Evolutionary conservation across 306 rosid genomes (phyloP).

Genomic region (Pueraria montana): DNA sequence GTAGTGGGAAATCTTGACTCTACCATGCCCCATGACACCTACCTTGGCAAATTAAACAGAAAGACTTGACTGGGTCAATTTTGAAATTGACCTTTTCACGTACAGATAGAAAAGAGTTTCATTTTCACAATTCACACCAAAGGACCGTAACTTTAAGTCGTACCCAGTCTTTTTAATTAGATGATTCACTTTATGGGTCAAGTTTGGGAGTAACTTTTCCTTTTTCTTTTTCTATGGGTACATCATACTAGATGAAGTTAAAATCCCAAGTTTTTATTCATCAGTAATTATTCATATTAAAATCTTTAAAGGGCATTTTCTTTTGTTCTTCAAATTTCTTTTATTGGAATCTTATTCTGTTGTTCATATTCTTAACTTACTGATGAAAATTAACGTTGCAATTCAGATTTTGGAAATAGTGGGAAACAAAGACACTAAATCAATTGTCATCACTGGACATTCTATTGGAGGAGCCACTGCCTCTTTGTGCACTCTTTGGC

Average conservation of each 20-base stretch:
- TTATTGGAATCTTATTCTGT: conserved; percentile 4
- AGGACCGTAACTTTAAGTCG: not conserved
- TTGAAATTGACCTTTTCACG: not conserved
- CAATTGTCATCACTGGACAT: conserved; percentile 87
- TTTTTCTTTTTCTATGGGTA: not conserved
- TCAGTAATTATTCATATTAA: conserved; percentile 8
- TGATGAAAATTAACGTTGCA: conserved; percentile 25
- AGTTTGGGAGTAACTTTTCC: not conserved
- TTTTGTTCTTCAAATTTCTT: conserved; percentile 28
- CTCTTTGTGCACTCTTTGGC: conserved; percentile 81
- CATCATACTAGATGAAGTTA: not conserved
- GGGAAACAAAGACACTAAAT: conserved; percentile 59
- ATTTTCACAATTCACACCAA: not conserved
- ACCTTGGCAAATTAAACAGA: conserved; percentile 4
- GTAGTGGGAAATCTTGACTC: not conserved
- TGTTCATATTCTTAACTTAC: conserved; percentile 38
- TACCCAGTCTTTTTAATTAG: not conserved
- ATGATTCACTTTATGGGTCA: not conserved
- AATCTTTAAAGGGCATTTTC: not conserved
- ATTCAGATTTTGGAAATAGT: conserved; percentile 63
- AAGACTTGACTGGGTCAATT: not conserved
- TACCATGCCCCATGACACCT: not conserved
- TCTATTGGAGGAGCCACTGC: conserved; percentile 91
- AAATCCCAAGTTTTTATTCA: conserved; percentile 14
- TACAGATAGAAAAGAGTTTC: not conserved